Percentiles rank a stretch among this genome's conserved stretches.
Evolutionary conservation across 495 filamentous ascomycete species (phyloP).

Genomic region (Penicillium coffeae): DNA sequence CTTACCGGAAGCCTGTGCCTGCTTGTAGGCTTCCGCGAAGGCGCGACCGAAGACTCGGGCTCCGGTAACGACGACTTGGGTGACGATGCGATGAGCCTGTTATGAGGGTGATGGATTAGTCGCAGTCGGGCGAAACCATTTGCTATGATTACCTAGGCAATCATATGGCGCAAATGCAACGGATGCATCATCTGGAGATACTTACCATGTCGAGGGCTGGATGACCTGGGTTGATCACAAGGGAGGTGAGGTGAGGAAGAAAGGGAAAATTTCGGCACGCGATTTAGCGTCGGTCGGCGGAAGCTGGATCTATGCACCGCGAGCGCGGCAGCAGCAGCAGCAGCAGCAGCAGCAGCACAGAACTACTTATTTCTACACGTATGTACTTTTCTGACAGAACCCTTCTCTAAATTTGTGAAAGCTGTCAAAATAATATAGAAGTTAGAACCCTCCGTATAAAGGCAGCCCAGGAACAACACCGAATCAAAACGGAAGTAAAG

Average conservation of each 20-base stretch:
- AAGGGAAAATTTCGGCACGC: slow-evolving; percentile 39
- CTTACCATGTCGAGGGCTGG: slow-evolving; percentile 28
- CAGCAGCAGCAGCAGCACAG: too few relatives aligned
- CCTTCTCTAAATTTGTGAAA: neutral
- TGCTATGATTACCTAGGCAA: too few relatives aligned
- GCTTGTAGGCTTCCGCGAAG: slow-evolving; percentile 85
- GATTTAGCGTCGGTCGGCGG: slow-evolving; percentile 26
- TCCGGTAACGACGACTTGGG: slow-evolving; percentile 87
- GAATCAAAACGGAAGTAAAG: neutral
- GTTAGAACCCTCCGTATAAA: too few relatives aligned
- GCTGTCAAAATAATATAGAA: neutral
- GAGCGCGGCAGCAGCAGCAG: neutral
- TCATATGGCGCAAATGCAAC: neutral
- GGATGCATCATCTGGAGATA: neutral
- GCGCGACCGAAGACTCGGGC: slow-evolving; percentile 88
- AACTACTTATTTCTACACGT: neutral
- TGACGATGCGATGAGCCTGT: slow-evolving; percentile 92
- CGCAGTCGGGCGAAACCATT: neutral
- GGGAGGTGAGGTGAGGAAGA: slow-evolving; percentile 24
- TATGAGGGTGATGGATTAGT: neutral
- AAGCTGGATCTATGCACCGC: slow-evolving; percentile 4
- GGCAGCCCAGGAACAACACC: neutral
- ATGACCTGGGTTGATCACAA: slow-evolving; percentile 22
- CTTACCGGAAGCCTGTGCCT: slow-evolving; percentile 81
- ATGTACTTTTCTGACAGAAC: too few relatives aligned